phyloP scores from a whole-genome alignment of 805 yeast genomes.

The Candida chilensis region DNA sequence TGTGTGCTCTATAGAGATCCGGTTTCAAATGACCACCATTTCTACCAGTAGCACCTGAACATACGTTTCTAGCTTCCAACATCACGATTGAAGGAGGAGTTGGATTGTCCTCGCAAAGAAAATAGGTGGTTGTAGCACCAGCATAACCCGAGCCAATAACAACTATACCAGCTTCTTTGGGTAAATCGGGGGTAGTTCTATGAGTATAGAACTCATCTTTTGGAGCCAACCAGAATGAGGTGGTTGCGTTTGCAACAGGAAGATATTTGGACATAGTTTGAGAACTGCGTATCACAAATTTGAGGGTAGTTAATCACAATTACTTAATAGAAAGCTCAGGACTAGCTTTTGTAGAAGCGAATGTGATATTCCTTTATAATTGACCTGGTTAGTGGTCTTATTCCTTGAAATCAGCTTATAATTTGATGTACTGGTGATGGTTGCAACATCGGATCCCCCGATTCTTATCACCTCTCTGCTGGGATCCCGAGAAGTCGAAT shows the following conservation, averaged over 20 bases:
- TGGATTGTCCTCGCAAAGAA: conserved; percentile 16
- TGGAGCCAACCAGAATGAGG: conserved; percentile 11
- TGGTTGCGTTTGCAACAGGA: conserved; percentile 9
- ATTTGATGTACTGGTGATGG: too few relatives aligned
- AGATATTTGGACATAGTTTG: conserved; percentile 4
- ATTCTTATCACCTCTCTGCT: too few relatives aligned
- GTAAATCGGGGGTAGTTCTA: conserved; percentile 15
- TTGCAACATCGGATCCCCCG: too few relatives aligned
- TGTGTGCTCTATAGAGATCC: conserved; percentile 5
- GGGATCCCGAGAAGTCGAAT: too few relatives aligned
- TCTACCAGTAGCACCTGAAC: conserved; percentile 37
- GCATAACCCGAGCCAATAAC: conserved; percentile 38
- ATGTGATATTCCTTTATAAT: too few relatives aligned
- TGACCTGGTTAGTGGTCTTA: too few relatives aligned
- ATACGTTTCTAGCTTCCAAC: conserved; percentile 30
- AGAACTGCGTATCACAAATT: too few relatives aligned
- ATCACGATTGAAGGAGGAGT: conserved; percentile 9
- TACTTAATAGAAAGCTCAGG: too few relatives aligned
- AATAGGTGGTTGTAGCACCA: conserved; percentile 30
- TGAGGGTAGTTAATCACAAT: too few relatives aligned
- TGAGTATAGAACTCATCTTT: conserved; percentile 7
- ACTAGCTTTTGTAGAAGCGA: too few relatives aligned
- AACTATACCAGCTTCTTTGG: conserved; percentile 23
- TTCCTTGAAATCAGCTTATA: too few relatives aligned
- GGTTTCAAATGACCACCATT: conserved; percentile 39